Evolutionary conservation across 2,329 filamentous ascomycete genomes (phyloP), one percentile per base, ranked within the genome.

Genomic region (Pseudogymnoascus sp.): DNA sequence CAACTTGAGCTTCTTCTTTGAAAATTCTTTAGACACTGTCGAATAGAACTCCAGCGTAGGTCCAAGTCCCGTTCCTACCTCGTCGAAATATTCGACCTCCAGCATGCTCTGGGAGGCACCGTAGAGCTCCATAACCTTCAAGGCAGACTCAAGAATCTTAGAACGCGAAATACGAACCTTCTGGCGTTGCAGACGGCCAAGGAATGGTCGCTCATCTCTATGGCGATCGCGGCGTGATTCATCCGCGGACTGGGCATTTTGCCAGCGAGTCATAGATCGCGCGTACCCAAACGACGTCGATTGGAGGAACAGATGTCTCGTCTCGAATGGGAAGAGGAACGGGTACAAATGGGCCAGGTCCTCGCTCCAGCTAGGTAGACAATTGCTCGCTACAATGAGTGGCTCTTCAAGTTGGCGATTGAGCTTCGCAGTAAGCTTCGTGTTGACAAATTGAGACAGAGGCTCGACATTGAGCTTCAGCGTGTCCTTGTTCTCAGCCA

Each of bases 61-160:
- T 0, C 95, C 95, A 53, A 99, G 81, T 56, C 95, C 95, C 24
- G 96, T 99, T 63, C 95, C 95, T 21, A 99, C 95, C 76, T 99
- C 95, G 71, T 97, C 95, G 69, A 99, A 99, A 72, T 99, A 99
- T 72, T 99, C 96, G 1, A 99, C 93, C 72, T 99, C 95, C 0
- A 99, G 79, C 29, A 97, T 90, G 73, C 93, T 97, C 64, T 96
- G 91, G 0, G 93, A 96, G n/a, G 91, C 91, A 0, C 95, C 95
- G 71, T 99, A 99, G 2, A 97, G 83, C 70, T 99, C 93, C 93
- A 99, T 97, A 31, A 99, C 95, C 76, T 99, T 99, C 74, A 97
- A 81, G 0, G 95, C 95, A 13, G 95, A 97, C 74, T 99, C 95
- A 6, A 99, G 81, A 53, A 99, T 97, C 70, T 96, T 92, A n/a